Evolutionary conservation across 2,329 filamentous ascomycete genomes (phyloP).

Genomic region (Pseudocercospora musae): DNA sequence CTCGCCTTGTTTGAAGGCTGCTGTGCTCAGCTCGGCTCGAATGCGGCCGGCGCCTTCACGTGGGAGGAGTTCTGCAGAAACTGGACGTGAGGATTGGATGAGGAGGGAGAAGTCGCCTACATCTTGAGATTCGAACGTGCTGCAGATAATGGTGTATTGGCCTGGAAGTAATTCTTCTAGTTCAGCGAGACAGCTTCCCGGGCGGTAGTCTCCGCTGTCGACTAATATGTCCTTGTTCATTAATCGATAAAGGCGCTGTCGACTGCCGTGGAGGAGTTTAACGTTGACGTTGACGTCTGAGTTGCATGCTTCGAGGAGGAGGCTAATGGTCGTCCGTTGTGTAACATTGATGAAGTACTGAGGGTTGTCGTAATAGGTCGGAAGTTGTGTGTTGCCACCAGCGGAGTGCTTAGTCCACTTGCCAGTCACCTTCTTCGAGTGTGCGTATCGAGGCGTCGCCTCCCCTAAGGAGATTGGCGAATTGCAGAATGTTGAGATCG

Average conservation of each 20-base stretch:
- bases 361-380: constrained; percentile 79
- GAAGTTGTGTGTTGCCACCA: constrained; percentile 76
- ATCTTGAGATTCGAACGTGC: constrained; percentile 82
- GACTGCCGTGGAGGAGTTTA: constrained; percentile 75
- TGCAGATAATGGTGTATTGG: constrained; percentile 82
- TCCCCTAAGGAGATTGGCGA: constrained; percentile 58
- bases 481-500: constrained; percentile 76
- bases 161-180: constrained; percentile 62
- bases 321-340: constrained; percentile 59
- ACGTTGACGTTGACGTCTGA: constrained; percentile 75
- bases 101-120: constrained; percentile 70
- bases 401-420: constrained; percentile 77
- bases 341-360: constrained; percentile 70
- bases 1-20: constrained; percentile 49
- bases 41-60: constrained; percentile 74
- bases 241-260: constrained; percentile 67
- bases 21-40: constrained; percentile 55
- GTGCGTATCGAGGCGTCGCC: constrained; percentile 59
- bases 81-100: constrained; percentile 62
- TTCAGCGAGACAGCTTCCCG: constrained; percentile 70
- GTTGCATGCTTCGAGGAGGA: constrained; percentile 68
- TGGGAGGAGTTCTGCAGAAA: constrained; percentile 59
- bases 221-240: constrained; percentile 73
- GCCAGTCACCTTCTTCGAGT: constrained; percentile 58
- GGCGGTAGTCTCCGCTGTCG: constrained; percentile 84